Percentiles rank a stretch among this genome's conserved stretches.
Evolutionary conservation across 192 early-diverging fungal species (phyloP).

Genomic region (Podila horticola): DNA sequence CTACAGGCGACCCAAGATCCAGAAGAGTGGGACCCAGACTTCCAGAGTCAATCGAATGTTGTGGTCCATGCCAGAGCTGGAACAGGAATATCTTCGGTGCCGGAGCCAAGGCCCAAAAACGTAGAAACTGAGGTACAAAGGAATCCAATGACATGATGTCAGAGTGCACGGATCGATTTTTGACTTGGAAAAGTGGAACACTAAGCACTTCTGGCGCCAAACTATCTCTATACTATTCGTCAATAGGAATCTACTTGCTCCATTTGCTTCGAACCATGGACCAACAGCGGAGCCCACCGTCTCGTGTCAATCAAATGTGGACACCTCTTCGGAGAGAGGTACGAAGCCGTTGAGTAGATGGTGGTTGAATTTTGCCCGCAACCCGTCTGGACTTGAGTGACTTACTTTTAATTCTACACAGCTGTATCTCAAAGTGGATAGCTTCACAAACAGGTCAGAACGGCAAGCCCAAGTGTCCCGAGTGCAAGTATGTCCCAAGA

Average conservation of each 20-base stretch:
- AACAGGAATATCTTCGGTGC: conserved; percentile 1
- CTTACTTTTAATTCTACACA: background rate
- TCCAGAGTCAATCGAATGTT: conserved; percentile 25
- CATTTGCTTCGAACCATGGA: conserved; percentile 52
- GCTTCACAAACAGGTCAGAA: conserved; percentile 1
- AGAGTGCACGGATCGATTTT: background rate
- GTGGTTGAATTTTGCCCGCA: no score
- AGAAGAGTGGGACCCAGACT: conserved; percentile 23
- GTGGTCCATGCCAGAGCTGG: conserved; percentile 10
- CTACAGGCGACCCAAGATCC: background rate
- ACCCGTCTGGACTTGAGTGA: no score
- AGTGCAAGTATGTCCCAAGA: conserved; percentile 49
- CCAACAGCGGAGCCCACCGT: conserved; percentile 42
- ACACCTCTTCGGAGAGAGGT: conserved; percentile 52
- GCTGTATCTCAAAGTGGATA: conserved; percentile 53
- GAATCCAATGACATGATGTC: no score
- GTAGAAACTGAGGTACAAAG: conserved; percentile 28
- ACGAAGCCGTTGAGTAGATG: background rate
- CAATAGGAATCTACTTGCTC: conserved; percentile 43
- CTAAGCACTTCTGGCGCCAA: background rate
- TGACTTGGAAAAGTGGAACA: background rate
- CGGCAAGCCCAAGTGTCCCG: conserved; percentile 38
- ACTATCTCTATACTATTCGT: background rate
- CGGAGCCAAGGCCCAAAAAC: conserved; percentile 35
- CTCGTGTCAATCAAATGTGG: conserved; percentile 49